phyloP scores from a whole-genome alignment of 495 filamentous ascomycete genomes.

The Annulohypoxylon maeteangense region DNA sequence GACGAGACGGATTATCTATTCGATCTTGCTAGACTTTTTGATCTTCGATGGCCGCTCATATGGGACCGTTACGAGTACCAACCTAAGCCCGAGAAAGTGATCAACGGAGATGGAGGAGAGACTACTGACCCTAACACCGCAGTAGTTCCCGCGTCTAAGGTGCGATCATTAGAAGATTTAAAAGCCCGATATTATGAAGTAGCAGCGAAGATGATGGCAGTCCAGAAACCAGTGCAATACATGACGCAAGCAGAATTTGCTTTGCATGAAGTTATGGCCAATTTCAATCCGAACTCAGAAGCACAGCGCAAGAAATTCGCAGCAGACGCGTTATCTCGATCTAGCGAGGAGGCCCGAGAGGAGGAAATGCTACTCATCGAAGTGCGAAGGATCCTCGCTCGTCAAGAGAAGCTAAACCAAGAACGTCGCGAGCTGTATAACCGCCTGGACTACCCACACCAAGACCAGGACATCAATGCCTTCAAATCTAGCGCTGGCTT shows the following conservation, averaged over 20 bases:
- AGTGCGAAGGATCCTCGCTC: slow-evolving; percentile 85
- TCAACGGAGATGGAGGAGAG: slow-evolving; percentile 41
- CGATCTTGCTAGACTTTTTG: slow-evolving; percentile 75
- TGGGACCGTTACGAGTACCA: slow-evolving; percentile 90
- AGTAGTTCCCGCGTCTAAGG: slow-evolving; percentile 56
- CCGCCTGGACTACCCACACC: slow-evolving; percentile 81
- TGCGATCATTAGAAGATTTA: slow-evolving; percentile 84
- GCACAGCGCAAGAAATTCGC: slow-evolving; percentile 84
- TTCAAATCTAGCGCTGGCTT: slow-evolving; percentile 85
- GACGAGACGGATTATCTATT: slow-evolving; percentile 95
- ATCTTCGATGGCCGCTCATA: slow-evolving; percentile 90
- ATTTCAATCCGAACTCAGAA: slow-evolving; percentile 84
- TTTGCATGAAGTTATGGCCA: slow-evolving; percentile 82
- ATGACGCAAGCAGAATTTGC: slow-evolving; percentile 87
- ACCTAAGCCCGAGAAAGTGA: slow-evolving; percentile 53
- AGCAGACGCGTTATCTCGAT: slow-evolving; percentile 77
- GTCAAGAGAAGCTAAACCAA: slow-evolving; percentile 82
- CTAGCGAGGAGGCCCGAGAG: slow-evolving; percentile 87
- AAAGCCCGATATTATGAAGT: slow-evolving; percentile 91
- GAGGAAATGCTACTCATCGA: slow-evolving; percentile 90
- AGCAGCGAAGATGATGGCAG: slow-evolving; percentile 83
- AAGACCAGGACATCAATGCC: slow-evolving; percentile 71
- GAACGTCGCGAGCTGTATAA: slow-evolving; percentile 92
- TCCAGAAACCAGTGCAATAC: slow-evolving; percentile 80
- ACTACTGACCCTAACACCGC: slow-evolving; percentile 54